phyloP scores from a whole-genome alignment of 2,329 filamentous ascomycete genomes.

The Hypoxylon rubiginosum region DNA sequence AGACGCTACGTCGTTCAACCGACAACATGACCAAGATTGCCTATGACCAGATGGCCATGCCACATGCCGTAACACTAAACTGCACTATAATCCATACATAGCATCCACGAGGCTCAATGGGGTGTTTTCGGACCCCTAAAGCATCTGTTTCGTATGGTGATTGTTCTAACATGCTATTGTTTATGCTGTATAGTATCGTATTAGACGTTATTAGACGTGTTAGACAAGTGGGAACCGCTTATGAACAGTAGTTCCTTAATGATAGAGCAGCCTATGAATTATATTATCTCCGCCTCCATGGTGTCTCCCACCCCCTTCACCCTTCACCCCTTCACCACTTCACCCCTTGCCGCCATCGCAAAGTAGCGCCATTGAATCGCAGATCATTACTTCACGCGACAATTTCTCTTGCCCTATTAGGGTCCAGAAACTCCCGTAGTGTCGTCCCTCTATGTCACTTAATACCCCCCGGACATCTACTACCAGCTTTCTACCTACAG shows the following conservation, averaged over 20 bases:
- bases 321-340: constrained; percentile 12
- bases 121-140: background rate
- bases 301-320: constrained; percentile 32
- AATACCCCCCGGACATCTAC: constrained; percentile 39
- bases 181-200: constrained; percentile 3
- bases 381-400: constrained; percentile 50
- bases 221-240: constrained; percentile 33
- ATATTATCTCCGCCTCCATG: constrained; percentile 34
- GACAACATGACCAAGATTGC: constrained; percentile 15
- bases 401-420: constrained; percentile 46
- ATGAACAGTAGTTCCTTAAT: constrained; percentile 20
- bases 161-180: constrained; percentile 13
- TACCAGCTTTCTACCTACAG: constrained; percentile 24
- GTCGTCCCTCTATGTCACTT: constrained; percentile 38
- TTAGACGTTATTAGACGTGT: too few species aligned
- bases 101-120: constrained; percentile 19
- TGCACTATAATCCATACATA: constrained; percentile 1
- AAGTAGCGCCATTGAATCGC: constrained; percentile 50
- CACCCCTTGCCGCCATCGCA: constrained; percentile 46
- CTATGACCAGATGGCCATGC: constrained; percentile 9
- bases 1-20: constrained; percentile 26
- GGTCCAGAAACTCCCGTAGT: constrained; percentile 48
- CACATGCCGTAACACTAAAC: too few species aligned
- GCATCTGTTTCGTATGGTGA: constrained; percentile 19
- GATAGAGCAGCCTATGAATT: constrained; percentile 27